A percentile compares a stretch with the other conserved stretches of the same genome.
Evolutionary conservation across 768 basidiomycete genomes (phyloP).

Genomic region (Amanita rimosa): DNA sequence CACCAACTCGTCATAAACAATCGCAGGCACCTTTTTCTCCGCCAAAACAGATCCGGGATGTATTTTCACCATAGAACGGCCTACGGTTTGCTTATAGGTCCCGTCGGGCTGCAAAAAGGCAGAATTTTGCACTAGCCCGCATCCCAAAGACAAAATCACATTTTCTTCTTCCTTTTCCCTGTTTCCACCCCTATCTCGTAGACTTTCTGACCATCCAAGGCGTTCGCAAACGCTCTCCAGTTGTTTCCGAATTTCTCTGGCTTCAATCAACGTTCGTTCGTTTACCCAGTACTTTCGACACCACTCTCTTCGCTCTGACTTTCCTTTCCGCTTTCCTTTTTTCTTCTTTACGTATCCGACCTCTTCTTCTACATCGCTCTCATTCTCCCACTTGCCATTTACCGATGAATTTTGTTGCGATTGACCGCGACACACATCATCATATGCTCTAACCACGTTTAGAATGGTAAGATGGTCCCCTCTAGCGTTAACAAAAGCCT

Average conservation of each 20-base stretch:
- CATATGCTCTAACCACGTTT: slow-evolving; percentile 75
- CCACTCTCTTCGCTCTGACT: slow-evolving; percentile 34
- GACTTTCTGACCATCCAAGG: slow-evolving; percentile 29
- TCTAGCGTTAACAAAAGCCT: slow-evolving; percentile 69
- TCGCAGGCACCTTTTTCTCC: slow-evolving; percentile 74
- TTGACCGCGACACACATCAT: slow-evolving; percentile 34
- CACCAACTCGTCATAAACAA: slow-evolving; percentile 92
- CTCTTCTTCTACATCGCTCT: slow-evolving; percentile 16
- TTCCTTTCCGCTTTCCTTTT: slow-evolving; percentile 1
- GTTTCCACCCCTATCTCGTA: slow-evolving; percentile 29
- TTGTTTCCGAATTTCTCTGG: slow-evolving; percentile 72
- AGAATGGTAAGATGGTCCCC: slow-evolving; percentile 91
- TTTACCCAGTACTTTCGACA: slow-evolving; percentile 78
- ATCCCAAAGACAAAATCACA: slow-evolving; percentile 59
- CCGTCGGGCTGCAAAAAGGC: slow-evolving; percentile 82
- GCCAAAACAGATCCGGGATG: slow-evolving; percentile 80
- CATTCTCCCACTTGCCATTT: slow-evolving; percentile 26
- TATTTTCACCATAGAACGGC: slow-evolving; percentile 74
- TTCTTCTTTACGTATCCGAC: neutral
- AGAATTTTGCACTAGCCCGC: slow-evolving; percentile 73
- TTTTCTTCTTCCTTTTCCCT: slow-evolving; percentile 58
- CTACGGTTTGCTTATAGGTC: slow-evolving; percentile 75
- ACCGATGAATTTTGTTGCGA: slow-evolving; percentile 9
- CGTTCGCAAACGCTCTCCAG: slow-evolving; percentile 54
- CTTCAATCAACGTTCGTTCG: slow-evolving; percentile 69